A percentile compares a stretch with the other conserved stretches of the same genome.
Conservation (phyloP, 2,329 filamentous ascomycete genomes). For the Cladosporium colombiae region DNA sequence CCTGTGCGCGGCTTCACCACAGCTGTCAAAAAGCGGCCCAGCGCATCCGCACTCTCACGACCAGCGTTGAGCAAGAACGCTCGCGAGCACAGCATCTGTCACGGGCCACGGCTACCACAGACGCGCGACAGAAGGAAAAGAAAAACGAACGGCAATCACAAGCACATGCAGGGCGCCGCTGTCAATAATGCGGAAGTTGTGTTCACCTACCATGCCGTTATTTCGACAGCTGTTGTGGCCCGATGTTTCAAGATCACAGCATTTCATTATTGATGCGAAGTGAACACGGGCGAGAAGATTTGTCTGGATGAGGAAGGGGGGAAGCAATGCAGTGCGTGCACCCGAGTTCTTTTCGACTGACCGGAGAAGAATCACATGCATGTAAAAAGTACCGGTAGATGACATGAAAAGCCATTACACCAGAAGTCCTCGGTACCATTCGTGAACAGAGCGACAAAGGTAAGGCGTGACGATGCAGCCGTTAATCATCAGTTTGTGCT, state of each 20-base stretch:
- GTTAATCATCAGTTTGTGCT: background rate
- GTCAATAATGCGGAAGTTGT: constrained; percentile 2
- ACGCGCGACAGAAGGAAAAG: background rate
- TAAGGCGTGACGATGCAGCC: background rate
- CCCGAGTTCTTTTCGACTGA: background rate
- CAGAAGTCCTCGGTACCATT: background rate
- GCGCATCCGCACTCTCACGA: background rate
- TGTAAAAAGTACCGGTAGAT: background rate
- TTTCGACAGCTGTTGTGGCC: background rate
- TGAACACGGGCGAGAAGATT: background rate
- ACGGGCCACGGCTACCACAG: background rate
- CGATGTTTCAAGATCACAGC: background rate
- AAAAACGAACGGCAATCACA: background rate
- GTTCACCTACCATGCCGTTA: background rate
- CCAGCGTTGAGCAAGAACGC: background rate
- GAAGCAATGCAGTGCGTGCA: background rate
- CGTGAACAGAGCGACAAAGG: background rate
- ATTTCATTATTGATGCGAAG: background rate
- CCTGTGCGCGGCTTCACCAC: background rate
- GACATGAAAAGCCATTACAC: background rate
- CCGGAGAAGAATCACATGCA: background rate
- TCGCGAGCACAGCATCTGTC: background rate
- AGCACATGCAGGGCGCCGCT: constrained; percentile 8
- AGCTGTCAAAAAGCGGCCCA: constrained; percentile 2
- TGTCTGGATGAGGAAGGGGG: background rate